Evolutionary conservation across 345 rosid species (phyloP), one percentile per base, ranked within the genome.

Genomic region (Citropsis articulata): DNA sequence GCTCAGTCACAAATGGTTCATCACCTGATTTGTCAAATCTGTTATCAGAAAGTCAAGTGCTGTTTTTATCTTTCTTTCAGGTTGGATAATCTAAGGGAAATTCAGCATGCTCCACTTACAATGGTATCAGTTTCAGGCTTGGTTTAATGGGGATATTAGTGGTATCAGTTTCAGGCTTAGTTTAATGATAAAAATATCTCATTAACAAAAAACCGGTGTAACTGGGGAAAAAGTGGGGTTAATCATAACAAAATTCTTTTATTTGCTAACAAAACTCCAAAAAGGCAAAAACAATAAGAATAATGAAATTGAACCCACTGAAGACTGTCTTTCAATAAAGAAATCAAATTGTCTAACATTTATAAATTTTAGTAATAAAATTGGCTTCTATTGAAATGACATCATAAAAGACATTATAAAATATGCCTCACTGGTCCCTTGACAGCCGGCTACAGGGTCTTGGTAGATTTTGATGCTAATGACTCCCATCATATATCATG

Each of bases 1-100:
- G 82, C 83, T 89, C 97, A 76, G 90, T 88, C 80, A 81, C 90
- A 80, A 92, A 92, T 82, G 87, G 94, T 60, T 89, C 88, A 48
- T 92, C 89, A 50, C 91, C 92, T 59, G 90, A 92, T 80, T 88
- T 89, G 59, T 85, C 85, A 60, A 78, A 88, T 76, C 96, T 90
- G 89, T 36, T 7, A 73, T 21, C 40, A 62, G 45, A 79, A 65
- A 68, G 59, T 48, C 62, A 77, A 55, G 75, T 31, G 78, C 63
- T 42, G 14, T 0, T 42, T 42, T 42, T 42, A 42, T 42, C 48
- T 42, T 42, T 42, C 48, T 42, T 42, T 42, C 48, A 42, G 14
- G 12, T 42, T 10, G 14, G 45, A 69, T 31, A 55, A 24, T 25
- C 57, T 14, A 9, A 27, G 57, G 22, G 56, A 16, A 68, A 69